A percentile compares a stretch with the other conserved stretches of the same genome.
phyloP scores from a whole-genome alignment of 2,329 filamentous ascomycete species.

The Aspergillus fumigatiaffinis region DNA sequence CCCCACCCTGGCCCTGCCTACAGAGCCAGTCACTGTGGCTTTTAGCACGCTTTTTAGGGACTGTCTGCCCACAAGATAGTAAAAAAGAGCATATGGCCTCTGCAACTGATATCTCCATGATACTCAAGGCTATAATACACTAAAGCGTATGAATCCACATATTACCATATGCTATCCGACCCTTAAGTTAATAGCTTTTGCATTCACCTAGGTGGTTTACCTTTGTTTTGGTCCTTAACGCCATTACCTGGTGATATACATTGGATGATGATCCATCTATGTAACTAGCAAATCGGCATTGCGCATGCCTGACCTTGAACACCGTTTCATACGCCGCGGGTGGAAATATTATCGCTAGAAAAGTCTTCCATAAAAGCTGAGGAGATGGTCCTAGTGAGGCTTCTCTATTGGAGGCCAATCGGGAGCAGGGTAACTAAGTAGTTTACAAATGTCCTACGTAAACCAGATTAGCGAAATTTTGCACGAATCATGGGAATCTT shows the following conservation, averaged over 20 bases:
- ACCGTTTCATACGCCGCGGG: neutral
- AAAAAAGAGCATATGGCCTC: neutral
- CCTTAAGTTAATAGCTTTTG: neutral
- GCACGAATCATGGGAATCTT: neutral
- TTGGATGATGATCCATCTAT: neutral
- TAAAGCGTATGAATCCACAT: neutral
- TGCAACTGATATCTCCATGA: neutral
- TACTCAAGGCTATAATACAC: neutral
- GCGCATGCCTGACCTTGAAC: neutral
- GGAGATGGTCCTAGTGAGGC: no score
- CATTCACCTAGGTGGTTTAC: neutral
- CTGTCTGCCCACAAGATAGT: neutral
- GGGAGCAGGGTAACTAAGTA: slow-evolving; percentile 37
- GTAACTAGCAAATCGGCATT: neutral
- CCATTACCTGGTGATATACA: neutral
- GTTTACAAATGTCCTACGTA: slow-evolving; percentile 28
- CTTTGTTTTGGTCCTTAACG: neutral
- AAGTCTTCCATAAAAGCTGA: neutral
- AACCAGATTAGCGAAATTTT: slow-evolving; percentile 3
- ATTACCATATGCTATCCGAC: no score
- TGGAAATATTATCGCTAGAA: neutral
- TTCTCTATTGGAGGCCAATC: slow-evolving; percentile 21
- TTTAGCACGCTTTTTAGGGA: neutral
- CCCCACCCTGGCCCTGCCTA: neutral
- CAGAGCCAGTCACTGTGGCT: no score